These are phyloP conservation scores for Cryptococcus jaspeensis DNA, from an alignment of 1,284 basidiomycete genomes.

Conservation along the genomic window DNA sequence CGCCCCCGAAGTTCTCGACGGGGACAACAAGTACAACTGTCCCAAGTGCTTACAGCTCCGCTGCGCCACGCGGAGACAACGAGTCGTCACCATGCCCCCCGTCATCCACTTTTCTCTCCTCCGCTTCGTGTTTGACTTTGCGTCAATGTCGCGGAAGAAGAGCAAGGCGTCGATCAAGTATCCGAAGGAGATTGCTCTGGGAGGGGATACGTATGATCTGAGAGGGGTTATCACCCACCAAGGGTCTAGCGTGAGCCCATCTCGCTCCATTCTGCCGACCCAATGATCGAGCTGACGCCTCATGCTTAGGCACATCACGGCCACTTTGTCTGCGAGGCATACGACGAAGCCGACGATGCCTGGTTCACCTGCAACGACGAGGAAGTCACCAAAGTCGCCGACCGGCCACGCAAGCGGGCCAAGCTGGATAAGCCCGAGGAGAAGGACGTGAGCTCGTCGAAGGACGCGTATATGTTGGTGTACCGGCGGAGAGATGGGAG, in stretches of 20 bases:
- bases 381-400: conserved; percentile 25
- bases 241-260: conserved; percentile 56
- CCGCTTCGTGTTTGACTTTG: conserved; percentile 81
- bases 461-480: conserved; percentile 89
- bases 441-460: conserved; percentile 54
- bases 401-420: conserved; percentile 21
- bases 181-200: conserved; percentile 65
- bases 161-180: conserved; percentile 73
- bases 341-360: conserved; percentile 63
- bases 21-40: conserved; percentile 84
- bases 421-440: conserved; percentile 15
- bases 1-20: conserved; percentile 67
- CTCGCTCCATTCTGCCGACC: background rate
- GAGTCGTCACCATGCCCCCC: conserved; percentile 69
- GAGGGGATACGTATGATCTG: conserved; percentile 64
- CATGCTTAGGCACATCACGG: conserved; percentile 75
- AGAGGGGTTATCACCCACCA: conserved; percentile 80
- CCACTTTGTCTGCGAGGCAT: conserved; percentile 87
- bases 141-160: conserved; percentile 74
- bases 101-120: conserved; percentile 81
- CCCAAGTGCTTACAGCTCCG: conserved; percentile 66
- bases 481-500: conserved; percentile 59
- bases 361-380: conserved; percentile 94
- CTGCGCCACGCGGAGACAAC: conserved; percentile 70
- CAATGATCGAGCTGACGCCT: background rate